phyloP scores from a whole-genome alignment of 257 asterid genomes.

The Anisodus tanguticus region DNA sequence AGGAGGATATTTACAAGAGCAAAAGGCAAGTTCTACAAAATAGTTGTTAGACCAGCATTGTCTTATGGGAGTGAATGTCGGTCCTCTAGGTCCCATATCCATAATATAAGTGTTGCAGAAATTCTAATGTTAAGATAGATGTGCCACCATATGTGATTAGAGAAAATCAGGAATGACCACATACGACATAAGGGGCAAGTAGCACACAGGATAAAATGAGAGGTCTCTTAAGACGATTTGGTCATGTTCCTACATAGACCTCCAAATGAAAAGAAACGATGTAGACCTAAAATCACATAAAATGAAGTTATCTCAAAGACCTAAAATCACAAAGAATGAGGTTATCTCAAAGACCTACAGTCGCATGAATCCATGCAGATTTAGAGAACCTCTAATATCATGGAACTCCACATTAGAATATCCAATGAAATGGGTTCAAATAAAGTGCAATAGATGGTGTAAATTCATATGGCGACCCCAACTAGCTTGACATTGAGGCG shows the following conservation, averaged over 20 bases:
- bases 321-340: neutral
- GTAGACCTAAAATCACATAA: too few species aligned
- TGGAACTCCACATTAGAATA: neutral
- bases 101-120: slow-evolving; percentile 13
- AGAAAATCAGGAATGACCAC: slow-evolving; percentile 9
- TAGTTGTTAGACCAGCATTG: neutral
- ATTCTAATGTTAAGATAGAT: neutral
- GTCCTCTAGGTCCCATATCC: slow-evolving; percentile 1
- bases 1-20: neutral
- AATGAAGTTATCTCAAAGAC: neutral
- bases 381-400: neutral
- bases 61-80: neutral
- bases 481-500: neutral
- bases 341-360: neutral
- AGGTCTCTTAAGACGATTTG: neutral
- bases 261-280: neutral
- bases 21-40: slow-evolving; percentile 12
- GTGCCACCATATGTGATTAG: neutral
- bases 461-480: slow-evolving; percentile 2
- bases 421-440: slow-evolving; percentile 14
- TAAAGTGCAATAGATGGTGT: neutral
- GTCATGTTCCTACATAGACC: neutral
- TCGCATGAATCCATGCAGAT: neutral
- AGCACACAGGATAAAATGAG: neutral
- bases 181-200: neutral